Percentiles rank a stretch among this genome's conserved stretches.
These are phyloP conservation scores for Alternaria alternata DNA, from an alignment of 2,329 filamentous ascomycete genomes.

Conservation along the genomic window DNA sequence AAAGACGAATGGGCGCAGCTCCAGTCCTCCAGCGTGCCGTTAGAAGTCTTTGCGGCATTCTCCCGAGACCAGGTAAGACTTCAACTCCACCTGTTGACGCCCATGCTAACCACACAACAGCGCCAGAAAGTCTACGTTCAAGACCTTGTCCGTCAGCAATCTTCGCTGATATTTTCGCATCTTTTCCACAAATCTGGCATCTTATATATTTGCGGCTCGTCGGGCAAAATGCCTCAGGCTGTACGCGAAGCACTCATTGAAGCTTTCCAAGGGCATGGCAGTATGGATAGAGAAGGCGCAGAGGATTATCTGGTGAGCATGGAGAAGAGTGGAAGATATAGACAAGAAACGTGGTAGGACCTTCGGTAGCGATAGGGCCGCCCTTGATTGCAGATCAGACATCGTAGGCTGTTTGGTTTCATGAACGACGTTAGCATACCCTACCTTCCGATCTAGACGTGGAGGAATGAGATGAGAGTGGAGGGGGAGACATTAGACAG, in stretches of 20 bases:
- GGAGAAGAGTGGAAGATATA: conserved; percentile 70
- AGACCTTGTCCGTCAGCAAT: conserved; percentile 64
- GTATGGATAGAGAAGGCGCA: conserved; percentile 57
- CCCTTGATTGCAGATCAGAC: too few relatives aligned
- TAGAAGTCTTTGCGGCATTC: conserved; percentile 71
- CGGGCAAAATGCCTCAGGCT: conserved; percentile 75
- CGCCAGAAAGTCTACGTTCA: conserved; percentile 73
- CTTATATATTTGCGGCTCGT: conserved; percentile 67
- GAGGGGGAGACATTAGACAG: neutral
- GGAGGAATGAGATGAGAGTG: neutral
- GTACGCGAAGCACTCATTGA: conserved; percentile 73
- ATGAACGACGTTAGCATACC: neutral
- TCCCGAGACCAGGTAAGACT: conserved; percentile 68
- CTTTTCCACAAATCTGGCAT: conserved; percentile 62
- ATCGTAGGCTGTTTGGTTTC: too few relatives aligned
- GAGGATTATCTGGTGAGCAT: conserved; percentile 64
- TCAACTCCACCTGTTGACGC: neutral
- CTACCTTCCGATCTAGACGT: neutral
- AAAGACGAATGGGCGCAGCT: conserved; percentile 73
- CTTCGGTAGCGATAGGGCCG: too few relatives aligned
- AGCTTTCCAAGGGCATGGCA: conserved; percentile 58
- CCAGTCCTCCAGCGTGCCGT: conserved; percentile 47
- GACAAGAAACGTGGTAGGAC: conserved; percentile 73
- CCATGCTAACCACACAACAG: conserved; percentile 20
- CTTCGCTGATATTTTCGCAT: conserved; percentile 59